Conservation (phyloP, 73 alveolate genomes). For the Uronychia binucleata region DNA sequence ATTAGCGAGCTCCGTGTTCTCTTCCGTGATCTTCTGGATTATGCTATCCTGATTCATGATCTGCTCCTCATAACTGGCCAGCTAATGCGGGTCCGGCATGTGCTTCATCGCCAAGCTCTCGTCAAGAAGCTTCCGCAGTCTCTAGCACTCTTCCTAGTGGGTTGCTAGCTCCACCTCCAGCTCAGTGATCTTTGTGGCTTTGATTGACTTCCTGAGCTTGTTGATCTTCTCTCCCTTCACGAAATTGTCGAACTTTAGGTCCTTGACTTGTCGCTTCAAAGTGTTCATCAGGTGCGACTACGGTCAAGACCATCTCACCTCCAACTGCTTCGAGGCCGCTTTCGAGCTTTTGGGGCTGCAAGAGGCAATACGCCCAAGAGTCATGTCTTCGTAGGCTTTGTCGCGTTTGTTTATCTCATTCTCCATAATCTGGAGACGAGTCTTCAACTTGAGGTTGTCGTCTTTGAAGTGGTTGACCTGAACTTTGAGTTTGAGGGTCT, state of each 20-base stretch:
- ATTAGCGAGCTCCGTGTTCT: conserved; percentile 34
- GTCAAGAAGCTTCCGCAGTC: conserved; percentile 45
- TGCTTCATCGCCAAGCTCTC: conserved; percentile 40
- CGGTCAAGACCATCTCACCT: neutral
- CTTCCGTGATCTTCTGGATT: conserved; percentile 18
- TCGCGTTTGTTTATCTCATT: neutral
- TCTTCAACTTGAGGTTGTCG: conserved; percentile 11
- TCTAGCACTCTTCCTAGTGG: conserved; percentile 59
- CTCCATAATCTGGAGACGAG: conserved; percentile 22
- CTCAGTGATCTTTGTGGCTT: conserved; percentile 48
- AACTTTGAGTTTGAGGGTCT: conserved; percentile 14
- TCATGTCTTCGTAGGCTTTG: neutral
- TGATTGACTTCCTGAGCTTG: conserved; percentile 37
- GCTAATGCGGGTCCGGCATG: conserved; percentile 43
- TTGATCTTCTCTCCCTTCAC: conserved; percentile 34
- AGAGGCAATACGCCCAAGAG: neutral
- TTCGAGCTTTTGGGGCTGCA: neutral
- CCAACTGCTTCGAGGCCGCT: neutral
- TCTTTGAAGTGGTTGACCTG: conserved; percentile 13
- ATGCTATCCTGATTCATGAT: conserved; percentile 24
- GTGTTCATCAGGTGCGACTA: conserved; percentile 30
- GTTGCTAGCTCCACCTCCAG: conserved; percentile 44
- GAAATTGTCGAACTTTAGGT: conserved; percentile 11
- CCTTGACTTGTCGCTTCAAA: conserved; percentile 56
- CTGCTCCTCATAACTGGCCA: conserved; percentile 17